Conservation (phyloP, 768 basidiomycete species). For the Boletus coccyginus region DNA sequence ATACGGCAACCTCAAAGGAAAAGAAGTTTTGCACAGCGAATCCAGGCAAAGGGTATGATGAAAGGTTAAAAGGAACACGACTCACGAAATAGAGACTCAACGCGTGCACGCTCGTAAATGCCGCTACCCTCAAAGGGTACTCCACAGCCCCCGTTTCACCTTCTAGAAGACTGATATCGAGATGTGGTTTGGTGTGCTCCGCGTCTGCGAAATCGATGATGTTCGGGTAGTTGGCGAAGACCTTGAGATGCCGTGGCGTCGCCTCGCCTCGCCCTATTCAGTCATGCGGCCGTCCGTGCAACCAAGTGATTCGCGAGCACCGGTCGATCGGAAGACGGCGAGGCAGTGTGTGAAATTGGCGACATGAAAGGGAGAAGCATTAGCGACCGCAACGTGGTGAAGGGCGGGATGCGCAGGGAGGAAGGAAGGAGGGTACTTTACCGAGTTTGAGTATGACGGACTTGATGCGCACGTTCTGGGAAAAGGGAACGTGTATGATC, state of each 20-base stretch:
- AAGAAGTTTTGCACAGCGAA: neutral
- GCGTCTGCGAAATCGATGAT: constrained; percentile 79
- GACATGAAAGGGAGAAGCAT: constrained; percentile 5
- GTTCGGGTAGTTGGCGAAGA: constrained; percentile 70
- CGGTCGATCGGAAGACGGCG: neutral
- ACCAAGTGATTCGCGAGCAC: constrained; percentile 2
- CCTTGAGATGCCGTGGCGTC: constrained; percentile 71
- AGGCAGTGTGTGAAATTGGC: constrained; percentile 5
- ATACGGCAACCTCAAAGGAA: constrained; percentile 24
- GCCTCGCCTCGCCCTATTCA: constrained; percentile 66
- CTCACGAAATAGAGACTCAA: constrained; percentile 80
- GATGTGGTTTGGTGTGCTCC: constrained; percentile 64
- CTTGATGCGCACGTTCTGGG: constrained; percentile 70
- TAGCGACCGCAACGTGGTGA: constrained; percentile 10
- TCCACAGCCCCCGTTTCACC: constrained; percentile 68
- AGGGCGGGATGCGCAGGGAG: constrained; percentile 7
- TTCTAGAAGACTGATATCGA: constrained; percentile 68
- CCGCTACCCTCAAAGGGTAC: constrained; percentile 74
- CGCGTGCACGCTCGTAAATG: constrained; percentile 72
- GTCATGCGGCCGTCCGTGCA: constrained; percentile 2
- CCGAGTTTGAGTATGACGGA: constrained; percentile 78
- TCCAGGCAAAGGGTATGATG: constrained; percentile 16
- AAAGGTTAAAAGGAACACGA: constrained; percentile 19
- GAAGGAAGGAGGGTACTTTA: constrained; percentile 30
- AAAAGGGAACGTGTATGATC: constrained; percentile 80